A percentile compares a stretch with the other conserved stretches of the same genome.
Conservation (phyloP, 140 eudicot species). For the Flaveria floridana region DNA sequence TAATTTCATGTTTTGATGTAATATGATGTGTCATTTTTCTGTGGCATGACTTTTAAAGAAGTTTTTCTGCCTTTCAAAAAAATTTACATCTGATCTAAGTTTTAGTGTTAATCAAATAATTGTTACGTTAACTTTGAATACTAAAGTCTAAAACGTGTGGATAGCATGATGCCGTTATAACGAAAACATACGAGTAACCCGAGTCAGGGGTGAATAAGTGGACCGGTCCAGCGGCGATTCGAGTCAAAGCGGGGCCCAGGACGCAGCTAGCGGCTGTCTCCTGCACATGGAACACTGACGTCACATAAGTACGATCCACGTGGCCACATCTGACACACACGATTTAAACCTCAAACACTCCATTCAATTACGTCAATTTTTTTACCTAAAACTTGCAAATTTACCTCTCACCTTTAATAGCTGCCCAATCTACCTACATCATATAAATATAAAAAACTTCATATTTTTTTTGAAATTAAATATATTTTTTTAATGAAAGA, state of each 20-base stretch:
- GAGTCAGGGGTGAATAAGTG: slow-evolving; percentile 9
- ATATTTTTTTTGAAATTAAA: too few relatives aligned
- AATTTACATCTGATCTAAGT: too few relatives aligned
- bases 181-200: neutral
- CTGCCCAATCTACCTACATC: neutral
- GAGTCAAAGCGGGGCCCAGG: slow-evolving; percentile 35
- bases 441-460: too few relatives aligned
- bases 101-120: too few relatives aligned
- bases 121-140: too few relatives aligned
- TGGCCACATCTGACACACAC: slow-evolving; percentile 32
- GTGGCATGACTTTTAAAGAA: too few relatives aligned
- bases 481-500: too few relatives aligned
- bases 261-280: slow-evolving; percentile 41
- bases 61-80: too few relatives aligned
- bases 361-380: neutral
- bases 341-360: slow-evolving; percentile 27
- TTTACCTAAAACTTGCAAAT: neutral
- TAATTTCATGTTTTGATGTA: too few relatives aligned
- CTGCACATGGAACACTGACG: slow-evolving; percentile 43
- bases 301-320: slow-evolving; percentile 32
- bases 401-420: neutral
- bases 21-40: too few relatives aligned
- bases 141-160: neutral
- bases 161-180: neutral
- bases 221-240: neutral